Base-by-base conservation (phyloP, 306 rosid genomes). In the Pyrus communis region DNA sequence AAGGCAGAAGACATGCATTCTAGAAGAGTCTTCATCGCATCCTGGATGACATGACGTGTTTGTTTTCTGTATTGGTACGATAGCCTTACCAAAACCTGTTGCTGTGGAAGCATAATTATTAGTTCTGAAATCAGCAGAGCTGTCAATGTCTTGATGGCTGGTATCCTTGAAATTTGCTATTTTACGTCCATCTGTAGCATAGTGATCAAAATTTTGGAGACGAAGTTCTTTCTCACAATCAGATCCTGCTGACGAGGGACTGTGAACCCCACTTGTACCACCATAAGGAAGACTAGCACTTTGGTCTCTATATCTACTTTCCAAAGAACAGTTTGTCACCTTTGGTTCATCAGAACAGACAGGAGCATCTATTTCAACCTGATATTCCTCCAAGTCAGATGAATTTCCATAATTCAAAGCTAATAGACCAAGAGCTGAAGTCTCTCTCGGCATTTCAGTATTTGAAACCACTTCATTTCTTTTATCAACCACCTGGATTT, bases 1-100 rank as follows among this genome's bases (percentile, higher is more conserved):
- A 42, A 92, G 92, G 83, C 99, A 96, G 80, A 96, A 96, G 54
- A 96, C 93, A 86, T 96, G 99, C 93, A 91, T 79, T 84, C 98
- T 91, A 65, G 96, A 89, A 23, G 97, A 89, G 80, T 96, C 98
- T 59, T 89, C 90, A 18, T 96, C 93, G 45, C 87, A 83, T 57
- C 82, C 77, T 65, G 90, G 89, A 79, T 65, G 77, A 79, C 88
- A 76, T 10, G 85, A 69, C 84, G 79, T 69, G 30, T 78, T 82
- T 78, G 82, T 80, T 67, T 69, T 85, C 80, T 76, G 87, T 61
- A 73, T 71, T 52, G 86, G 70, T 74, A 73, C 76, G 54, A 38
- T 51, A 43, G 85, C 38, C 71, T 88, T 79, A 62, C 79, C 79
- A 73, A 84, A 81, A 78, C 75, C 82, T 23, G 93, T 67, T 77